Evolutionary conservation across 257 asterid genomes (phyloP), one percentile per base, ranked within the genome.

Genomic region (Lantana camara): DNA sequence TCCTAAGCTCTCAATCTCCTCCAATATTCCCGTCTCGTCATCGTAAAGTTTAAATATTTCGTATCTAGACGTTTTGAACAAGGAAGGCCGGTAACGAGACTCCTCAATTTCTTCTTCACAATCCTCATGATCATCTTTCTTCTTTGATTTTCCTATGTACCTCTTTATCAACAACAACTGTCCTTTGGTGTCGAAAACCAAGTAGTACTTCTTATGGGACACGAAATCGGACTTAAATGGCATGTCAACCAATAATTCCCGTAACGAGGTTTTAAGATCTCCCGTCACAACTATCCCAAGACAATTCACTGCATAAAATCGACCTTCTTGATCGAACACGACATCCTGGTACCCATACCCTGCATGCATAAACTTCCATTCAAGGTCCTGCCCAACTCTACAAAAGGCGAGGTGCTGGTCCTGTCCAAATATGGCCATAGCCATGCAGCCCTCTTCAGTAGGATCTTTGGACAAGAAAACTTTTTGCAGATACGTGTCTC

Each of bases 351-450:
- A 57, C 0, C 37, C 24, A 8, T 17, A 8, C n/a, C n/a, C n/a
- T 7, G 5, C 0, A 11, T 19, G 27, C 19, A 38, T 37, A 0
- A 57, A 2, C 1, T 7, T 38, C 64, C 50, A 20, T 7, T 38
- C 20, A 19, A 17, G 5, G 7, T 57, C 64, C n/a, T n/a, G n/a
- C 13, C 64, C 64, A 12, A 57, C 64, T 57, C 35, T 38, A 50
- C 64, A 57, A 12, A 10, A 20, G 7, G 64, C 64, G 4, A 57
- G 64, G 7, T 35, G 5, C 0, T 38, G 5, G 15, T 1, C 4
- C 14, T 13, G 7, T 13, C 64, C 50, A 3, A 19, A 34, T 57
- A 57, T 57, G 64, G 64, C 50, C 2, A 57, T 19, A 12, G 50
- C 49, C 32, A 38, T 14, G 50, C 50, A 20, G 6, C 49, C 50